phyloP scores from a whole-genome alignment of 257 asterid species.

The Schizonepeta tenuifolia region DNA sequence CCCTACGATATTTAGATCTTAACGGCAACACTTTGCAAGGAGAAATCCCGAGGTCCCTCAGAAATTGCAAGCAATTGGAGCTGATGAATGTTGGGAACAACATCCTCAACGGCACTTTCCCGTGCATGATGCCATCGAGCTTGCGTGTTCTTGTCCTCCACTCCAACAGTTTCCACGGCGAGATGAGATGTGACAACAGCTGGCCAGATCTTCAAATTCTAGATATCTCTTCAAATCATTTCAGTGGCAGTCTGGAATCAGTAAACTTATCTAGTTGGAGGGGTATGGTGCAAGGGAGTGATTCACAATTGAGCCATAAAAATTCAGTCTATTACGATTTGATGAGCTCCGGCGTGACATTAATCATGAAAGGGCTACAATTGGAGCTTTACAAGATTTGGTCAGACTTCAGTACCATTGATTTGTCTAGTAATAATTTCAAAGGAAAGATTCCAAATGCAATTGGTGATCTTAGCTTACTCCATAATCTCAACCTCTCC shows the following conservation, averaged over 20 bases:
- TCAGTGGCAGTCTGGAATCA: slow-evolving; percentile 13
- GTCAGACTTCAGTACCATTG: background rate
- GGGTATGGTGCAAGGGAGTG: too few relatives aligned
- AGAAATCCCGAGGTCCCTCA: slow-evolving; percentile 32
- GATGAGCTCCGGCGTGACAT: too few relatives aligned
- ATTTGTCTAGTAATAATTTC: background rate
- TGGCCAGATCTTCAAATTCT: slow-evolving; percentile 33
- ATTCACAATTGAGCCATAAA: too few relatives aligned
- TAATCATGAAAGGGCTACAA: background rate
- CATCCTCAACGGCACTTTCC: slow-evolving; percentile 35
- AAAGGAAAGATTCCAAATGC: background rate
- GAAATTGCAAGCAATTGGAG: slow-evolving; percentile 41
- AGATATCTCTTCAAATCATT: slow-evolving; percentile 30
- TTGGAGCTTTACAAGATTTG: background rate
- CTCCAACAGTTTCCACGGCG: slow-evolving; percentile 50
- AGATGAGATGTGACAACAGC: slow-evolving; percentile 28
- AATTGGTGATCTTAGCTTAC: background rate
- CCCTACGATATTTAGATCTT: background rate
- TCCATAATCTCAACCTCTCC: background rate
- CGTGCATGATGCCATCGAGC: slow-evolving; percentile 41
- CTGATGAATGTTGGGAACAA: slow-evolving; percentile 52
- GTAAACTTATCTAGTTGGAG: too few relatives aligned
- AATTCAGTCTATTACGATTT: too few relatives aligned
- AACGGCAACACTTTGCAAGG: slow-evolving; percentile 29
- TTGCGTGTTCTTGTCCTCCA: slow-evolving; percentile 47